Evolutionary conservation across 2,329 filamentous ascomycete species (phyloP).

Genomic region (Claviceps paspali): DNA sequence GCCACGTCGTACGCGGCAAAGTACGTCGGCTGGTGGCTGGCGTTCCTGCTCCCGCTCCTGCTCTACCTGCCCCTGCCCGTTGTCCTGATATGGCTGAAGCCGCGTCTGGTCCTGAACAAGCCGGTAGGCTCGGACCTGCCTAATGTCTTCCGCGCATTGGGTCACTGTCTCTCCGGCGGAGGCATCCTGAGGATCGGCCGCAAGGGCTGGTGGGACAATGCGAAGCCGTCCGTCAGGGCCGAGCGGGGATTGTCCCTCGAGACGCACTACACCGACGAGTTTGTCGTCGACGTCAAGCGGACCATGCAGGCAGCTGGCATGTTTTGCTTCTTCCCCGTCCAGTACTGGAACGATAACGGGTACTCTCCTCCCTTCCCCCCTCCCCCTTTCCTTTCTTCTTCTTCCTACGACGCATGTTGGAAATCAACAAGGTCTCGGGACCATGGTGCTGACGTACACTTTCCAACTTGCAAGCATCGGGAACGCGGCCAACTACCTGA

Average conservation of each 20-base stretch:
- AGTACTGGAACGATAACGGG: conserved; percentile 24
- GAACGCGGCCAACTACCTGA: conserved; percentile 20
- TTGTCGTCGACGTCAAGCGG: conserved; percentile 50
- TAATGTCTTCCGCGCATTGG: conserved; percentile 41
- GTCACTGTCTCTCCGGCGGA: conserved; percentile 35
- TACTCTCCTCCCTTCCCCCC: neutral
- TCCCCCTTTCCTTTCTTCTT: neutral
- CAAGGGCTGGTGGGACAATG: conserved; percentile 41
- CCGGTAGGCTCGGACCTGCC: conserved; percentile 52
- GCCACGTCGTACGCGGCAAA: conserved; percentile 37
- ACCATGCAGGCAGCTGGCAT: conserved; percentile 26
- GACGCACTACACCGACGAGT: conserved; percentile 43
- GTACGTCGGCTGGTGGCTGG: conserved; percentile 35
- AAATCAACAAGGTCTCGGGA: no score
- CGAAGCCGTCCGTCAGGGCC: conserved; percentile 36
- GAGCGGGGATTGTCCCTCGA: conserved; percentile 31
- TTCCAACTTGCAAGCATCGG: no score
- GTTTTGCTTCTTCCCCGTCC: conserved; percentile 26
- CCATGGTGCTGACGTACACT: no score
- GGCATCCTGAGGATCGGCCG: conserved; percentile 36
- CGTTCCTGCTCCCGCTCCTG: conserved; percentile 27
- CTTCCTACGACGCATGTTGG: neutral
- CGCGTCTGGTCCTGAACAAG: conserved; percentile 38
- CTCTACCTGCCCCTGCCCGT: conserved; percentile 44
- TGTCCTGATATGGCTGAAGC: conserved; percentile 40